Evolutionary conservation across 1,139 yeast genomes (phyloP).

Genomic region (Pichia sp.): DNA sequence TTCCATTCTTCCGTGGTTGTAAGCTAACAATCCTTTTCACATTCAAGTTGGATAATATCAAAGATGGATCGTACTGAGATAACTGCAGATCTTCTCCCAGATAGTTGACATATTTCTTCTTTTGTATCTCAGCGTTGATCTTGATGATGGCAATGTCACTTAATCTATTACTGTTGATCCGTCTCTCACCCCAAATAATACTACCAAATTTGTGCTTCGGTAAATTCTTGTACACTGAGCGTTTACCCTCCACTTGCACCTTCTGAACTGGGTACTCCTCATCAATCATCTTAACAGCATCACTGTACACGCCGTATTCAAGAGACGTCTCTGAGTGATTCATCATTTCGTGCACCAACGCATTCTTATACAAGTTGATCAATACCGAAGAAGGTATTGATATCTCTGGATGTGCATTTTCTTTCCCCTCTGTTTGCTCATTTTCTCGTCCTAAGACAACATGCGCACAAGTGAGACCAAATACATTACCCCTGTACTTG

Average conservation of each 20-base stretch:
- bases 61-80: slow-evolving; percentile 70
- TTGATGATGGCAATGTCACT: slow-evolving; percentile 85
- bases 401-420: slow-evolving; percentile 55
- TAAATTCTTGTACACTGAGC: slow-evolving; percentile 36
- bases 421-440: slow-evolving; percentile 21
- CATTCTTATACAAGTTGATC: slow-evolving; percentile 63
- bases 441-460: slow-evolving; percentile 51
- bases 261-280: slow-evolving; percentile 42
- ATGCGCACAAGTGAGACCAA: slow-evolving; percentile 91
- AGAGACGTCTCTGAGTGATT: slow-evolving; percentile 43
- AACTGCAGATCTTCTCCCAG: slow-evolving; percentile 76
- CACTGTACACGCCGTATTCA: slow-evolving; percentile 59
- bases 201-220: slow-evolving; percentile 63
- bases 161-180: slow-evolving; percentile 45
- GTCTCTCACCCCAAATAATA: slow-evolving; percentile 90
- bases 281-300: slow-evolving; percentile 52
- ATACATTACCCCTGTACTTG: slow-evolving; percentile 62
- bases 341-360: slow-evolving; percentile 55
- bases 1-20: slow-evolving; percentile 14
- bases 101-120: slow-evolving; percentile 50
- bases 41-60: slow-evolving; percentile 72
- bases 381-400: slow-evolving; percentile 78
- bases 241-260: slow-evolving; percentile 29
- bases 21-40: slow-evolving; percentile 44
- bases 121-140: slow-evolving; percentile 33